Evolutionary conservation across 2,329 filamentous ascomycete species (phyloP), one percentile per base, ranked within the genome.

Genomic region (Penicillium sp.): DNA sequence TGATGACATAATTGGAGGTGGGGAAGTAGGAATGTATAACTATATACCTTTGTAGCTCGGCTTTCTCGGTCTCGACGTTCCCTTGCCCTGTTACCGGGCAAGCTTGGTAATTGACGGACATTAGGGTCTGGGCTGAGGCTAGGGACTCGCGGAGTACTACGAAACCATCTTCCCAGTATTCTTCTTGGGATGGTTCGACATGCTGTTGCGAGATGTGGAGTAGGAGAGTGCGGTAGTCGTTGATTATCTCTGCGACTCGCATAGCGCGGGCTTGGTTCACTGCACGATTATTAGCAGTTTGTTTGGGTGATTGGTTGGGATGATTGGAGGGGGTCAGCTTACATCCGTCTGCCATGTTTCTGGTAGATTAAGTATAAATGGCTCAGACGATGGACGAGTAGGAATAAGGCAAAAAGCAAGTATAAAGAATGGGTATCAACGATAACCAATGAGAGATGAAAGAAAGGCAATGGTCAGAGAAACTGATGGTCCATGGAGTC

Each of bases 251-350:
- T 46, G 83, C 78, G 62, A 87, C 75, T 64, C 85, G 81, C 70
- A 87, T 77, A 49, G 85, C 84, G 67, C 85, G 82, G 57, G 83
- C 83, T 69, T 86, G 80, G 68, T 87, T 87, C 65, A 86, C 85
- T 87, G 69, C 57, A 43, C n/a, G 29, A 19, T 23, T 44, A 55
- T 63, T 50, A 66, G 61, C 43, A 57, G 49, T 2, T 44, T 25
- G 23, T 27, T 38, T 49, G 8, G 46, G 33, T 38, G 36, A 33
- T 53, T 43, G 21, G 16, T 10, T 38, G 38, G 9, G 3, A 16
- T 29, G 39, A 34, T 27, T 25, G 39, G 25, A 27, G 27, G 36
- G 27, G 39, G 21, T 36, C 29, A 52, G 65, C 81, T 76, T 76
- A 85, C 82, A 75, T 75, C 81, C 82, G 75, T 85, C 82, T 60